Evolutionary conservation across 148 eudicot species (phyloP).

Genomic region (Linanthus parryae): DNA sequence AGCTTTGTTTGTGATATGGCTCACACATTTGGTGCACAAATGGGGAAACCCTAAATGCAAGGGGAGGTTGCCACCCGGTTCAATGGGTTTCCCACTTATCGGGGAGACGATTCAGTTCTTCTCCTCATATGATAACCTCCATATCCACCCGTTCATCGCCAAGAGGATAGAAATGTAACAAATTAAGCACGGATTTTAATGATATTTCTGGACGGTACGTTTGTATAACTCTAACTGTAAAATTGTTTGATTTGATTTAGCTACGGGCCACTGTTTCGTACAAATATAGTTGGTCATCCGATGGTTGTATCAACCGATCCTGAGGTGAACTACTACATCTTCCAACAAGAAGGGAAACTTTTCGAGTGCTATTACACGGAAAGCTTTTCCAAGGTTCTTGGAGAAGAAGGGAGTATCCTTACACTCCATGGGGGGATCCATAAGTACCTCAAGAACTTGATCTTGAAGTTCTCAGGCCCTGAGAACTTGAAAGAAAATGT

Average conservation of each 20-base stretch:
- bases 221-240: too few species aligned
- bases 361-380: conserved; percentile 9
- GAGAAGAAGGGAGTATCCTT: background rate
- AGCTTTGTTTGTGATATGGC: too few species aligned
- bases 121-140: too few species aligned
- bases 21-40: too few species aligned
- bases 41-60: too few species aligned
- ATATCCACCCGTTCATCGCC: too few species aligned
- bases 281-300: conserved; percentile 9
- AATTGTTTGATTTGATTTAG: conserved; percentile 5
- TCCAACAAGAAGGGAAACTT: conserved; percentile 9
- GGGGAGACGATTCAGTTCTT: too few species aligned
- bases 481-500: conserved; percentile 4
- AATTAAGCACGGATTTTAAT: too few species aligned
- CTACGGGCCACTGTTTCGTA: conserved; percentile 9
- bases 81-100: too few species aligned
- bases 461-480: background rate
- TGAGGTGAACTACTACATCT: conserved; percentile 9
- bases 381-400: conserved; percentile 2
- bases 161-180: too few species aligned
- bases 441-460: conserved; percentile 5
- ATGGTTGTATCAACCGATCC: conserved; percentile 8
- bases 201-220: too few species aligned
- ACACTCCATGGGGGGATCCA: background rate
- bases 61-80: too few species aligned